Conservation (phyloP, 2,329 filamentous ascomycete genomes). For the Stemphylium lycopersici region DNA sequence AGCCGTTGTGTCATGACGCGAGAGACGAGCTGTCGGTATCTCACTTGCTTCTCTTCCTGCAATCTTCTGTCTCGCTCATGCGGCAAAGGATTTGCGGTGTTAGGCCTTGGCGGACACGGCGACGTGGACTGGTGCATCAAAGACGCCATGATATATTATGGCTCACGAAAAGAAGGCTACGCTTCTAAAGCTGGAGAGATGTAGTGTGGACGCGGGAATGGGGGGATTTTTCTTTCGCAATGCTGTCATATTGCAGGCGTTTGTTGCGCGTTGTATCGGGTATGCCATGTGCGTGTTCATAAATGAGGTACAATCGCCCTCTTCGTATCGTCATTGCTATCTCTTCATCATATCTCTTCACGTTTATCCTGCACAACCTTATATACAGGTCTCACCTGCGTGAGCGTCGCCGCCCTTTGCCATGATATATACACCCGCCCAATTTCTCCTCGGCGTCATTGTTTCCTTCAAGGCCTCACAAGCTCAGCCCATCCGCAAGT, state of each 20-base stretch:
- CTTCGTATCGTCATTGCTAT: not conserved
- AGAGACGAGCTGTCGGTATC: slow-evolving; percentile 28
- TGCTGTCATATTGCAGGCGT: not conserved
- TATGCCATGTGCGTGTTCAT: not conserved
- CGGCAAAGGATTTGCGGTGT: not conserved
- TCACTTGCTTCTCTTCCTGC: not conserved
- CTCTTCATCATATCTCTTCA: not conserved
- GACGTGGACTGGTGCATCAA: not conserved
- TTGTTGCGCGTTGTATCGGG: not conserved
- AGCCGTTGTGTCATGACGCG: slow-evolving; percentile 22
- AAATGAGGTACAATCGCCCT: not conserved
- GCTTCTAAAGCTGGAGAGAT: not conserved
- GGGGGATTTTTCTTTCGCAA: not conserved
- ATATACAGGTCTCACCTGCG: too few species aligned
- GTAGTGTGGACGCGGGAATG: not conserved
- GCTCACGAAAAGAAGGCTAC: not conserved
- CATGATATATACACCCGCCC: not conserved
- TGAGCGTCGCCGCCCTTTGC: too few species aligned
- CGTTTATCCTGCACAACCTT: not conserved
- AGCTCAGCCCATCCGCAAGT: slow-evolving; percentile 56
- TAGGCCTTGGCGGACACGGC: too few species aligned
- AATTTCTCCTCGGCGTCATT: not conserved
- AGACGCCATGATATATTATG: not conserved
- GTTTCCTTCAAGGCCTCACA: not conserved
- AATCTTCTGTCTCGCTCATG: not conserved